Evolutionary conservation across 2,329 filamentous ascomycete species (phyloP), one percentile per base, ranked within the genome.

Genomic region (Diaporthe destruens): DNA sequence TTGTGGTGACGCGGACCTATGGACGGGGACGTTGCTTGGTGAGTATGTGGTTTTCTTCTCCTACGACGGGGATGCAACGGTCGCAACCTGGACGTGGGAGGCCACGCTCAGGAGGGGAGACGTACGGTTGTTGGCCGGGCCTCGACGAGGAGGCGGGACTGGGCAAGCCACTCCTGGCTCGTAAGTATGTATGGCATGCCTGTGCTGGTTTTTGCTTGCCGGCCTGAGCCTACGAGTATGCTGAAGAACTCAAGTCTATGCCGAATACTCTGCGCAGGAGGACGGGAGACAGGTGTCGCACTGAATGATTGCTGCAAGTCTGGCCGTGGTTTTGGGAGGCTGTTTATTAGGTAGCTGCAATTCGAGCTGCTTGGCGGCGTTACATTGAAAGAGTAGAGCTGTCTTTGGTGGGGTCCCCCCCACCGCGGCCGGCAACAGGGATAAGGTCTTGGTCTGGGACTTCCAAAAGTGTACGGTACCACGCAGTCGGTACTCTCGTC

Each of bases 1-100:
- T 95, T 75, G 95, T 98, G 77, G 94, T 97, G 85, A 98, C 94
- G 79, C 91, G 90, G 61, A 96, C 95, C 95, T 98, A 79, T 36
- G 71, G 29, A 32, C 25, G 25, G 53, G 68, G 67, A 65, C 72
- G 76, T 59, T 72, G 74, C 47, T 16, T 47, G 34, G n/a, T 69
- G 61, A 56, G 72, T 71, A 67, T 7, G 49, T 69, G 42, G 1
- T 44, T 44, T 7, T 6, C 14, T 16, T 47, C n/a, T n/a, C n/a
- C 44, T 2, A 11, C 2, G 11, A 49, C 8, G 44, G 20, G 44
- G 44, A 23, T 23, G 44, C 44, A n/a, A 49, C 44, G 20, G 44
- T 39, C 44, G 44, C 44, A 12, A 5, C n/a, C 12, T 12, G 20
- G 44, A n/a, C 20, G 61, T 61, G 54, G 68, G 63, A 69, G 49